A percentile compares a stretch with the other conserved stretches of the same genome.
These are phyloP conservation scores for Ceraceosorus guamensis DNA, from an alignment of 1,284 basidiomycete species.

Conservation along the genomic window DNA sequence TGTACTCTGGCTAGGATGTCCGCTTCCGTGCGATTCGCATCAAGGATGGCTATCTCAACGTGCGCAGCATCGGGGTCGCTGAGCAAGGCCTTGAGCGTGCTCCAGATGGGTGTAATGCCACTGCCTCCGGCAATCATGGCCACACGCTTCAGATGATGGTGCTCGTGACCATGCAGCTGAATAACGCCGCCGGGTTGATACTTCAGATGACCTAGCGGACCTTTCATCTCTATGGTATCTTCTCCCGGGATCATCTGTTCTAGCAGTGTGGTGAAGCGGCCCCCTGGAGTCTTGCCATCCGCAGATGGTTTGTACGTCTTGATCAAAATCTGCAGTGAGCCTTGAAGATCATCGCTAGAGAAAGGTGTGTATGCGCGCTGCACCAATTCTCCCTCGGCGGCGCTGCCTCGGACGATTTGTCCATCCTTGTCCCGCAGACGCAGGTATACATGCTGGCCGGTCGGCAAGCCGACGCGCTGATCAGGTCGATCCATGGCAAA, in stretches of 20 bases:
- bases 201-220: conserved; percentile 60
- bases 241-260: conserved; percentile 53
- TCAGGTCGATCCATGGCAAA: conserved; percentile 54
- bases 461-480: conserved; percentile 58
- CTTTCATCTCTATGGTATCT: conserved; percentile 59
- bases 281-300: conserved; percentile 50
- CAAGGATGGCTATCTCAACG: conserved; percentile 56
- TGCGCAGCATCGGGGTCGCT: conserved; percentile 50
- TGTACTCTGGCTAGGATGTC: conserved; percentile 56
- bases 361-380: conserved; percentile 64
- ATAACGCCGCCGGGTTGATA: conserved; percentile 55
- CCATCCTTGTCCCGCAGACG: conserved; percentile 19
- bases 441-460: conserved; percentile 59
- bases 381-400: conserved; percentile 52
- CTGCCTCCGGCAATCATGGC: conserved; percentile 61
- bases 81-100: conserved; percentile 51
- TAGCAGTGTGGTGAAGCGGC: conserved; percentile 59
- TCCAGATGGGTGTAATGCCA: conserved; percentile 58
- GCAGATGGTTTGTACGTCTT: conserved; percentile 57
- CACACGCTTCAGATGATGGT: conserved; percentile 51
- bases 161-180: conserved; percentile 50
- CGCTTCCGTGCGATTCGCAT: conserved; percentile 55
- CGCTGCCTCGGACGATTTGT: not conserved
- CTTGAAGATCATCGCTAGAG: conserved; percentile 52
- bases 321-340: conserved; percentile 54